Base-by-base conservation (phyloP, 371 early-diverging fungal genomes). In the Encephalitozoon hellem region DNA sequence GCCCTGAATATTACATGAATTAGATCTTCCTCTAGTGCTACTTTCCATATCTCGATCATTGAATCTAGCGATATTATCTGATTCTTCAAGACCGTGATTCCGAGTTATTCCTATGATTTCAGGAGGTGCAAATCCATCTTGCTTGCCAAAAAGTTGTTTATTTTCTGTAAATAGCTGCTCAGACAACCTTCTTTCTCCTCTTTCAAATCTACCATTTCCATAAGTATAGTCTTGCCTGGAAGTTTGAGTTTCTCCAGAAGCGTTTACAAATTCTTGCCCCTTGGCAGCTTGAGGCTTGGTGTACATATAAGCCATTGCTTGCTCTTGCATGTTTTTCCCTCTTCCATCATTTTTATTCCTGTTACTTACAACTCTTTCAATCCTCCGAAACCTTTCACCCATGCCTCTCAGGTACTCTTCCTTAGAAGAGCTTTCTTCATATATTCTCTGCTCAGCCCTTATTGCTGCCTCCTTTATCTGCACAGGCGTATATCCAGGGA, bases 381-480 rank as follows among this genome's bases (percentile, higher is more conserved):
- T 78, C 59, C 80, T 81, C 12, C 26, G 11, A 6, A 83, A 72
- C 72, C 81, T 83, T 39, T 76, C 71, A 2, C 76, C 52, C 73
- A 84, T 84, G 1, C 59, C 70, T 39, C 59, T 69, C 43, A 82
- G 45, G 67, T 84, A 84, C 73, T 84, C 82, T 38, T 82, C 76
- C 47, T 68, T 78, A 21, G 47, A 78, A 49, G 39, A 43, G 18
- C 72, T 70, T 6, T 43, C 43, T 30, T 74, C 52, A 63, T 55
- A 84, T 28, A 76, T 83, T 45, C 80, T 77, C 63, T 82, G 80
- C 45, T 84, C 84, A 25, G 75, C 65, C 32, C 78, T 80, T 47
- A 84, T 66, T 21, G 82, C 84, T 32, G 82, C 82, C 42, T 84
- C 82, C 42, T 79, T 70, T 15, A 84, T 76, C 6, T 77, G 78